phyloP scores from a whole-genome alignment of 2,329 filamentous ascomycete species.

The Didymosphaeria variabile region DNA sequence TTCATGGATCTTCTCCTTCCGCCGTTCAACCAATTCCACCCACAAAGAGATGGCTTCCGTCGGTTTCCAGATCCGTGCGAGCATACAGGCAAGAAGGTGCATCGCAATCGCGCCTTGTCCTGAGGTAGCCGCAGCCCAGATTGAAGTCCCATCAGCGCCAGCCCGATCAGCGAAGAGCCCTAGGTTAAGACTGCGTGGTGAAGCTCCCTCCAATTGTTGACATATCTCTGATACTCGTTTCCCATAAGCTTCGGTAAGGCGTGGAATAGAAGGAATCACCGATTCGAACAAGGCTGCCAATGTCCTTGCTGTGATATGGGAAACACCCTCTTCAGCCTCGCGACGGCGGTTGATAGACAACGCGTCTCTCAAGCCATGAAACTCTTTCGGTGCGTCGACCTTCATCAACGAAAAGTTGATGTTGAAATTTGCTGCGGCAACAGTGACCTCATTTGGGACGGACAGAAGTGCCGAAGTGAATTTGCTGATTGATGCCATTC shows the following conservation, averaged over 20 bases:
- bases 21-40: slow-evolving; percentile 41
- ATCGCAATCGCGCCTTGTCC: slow-evolving; percentile 35
- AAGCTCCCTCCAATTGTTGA: background rate
- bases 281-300: slow-evolving; percentile 24
- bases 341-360: slow-evolving; percentile 15
- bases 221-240: slow-evolving; percentile 22
- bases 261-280: slow-evolving; percentile 15
- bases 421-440: slow-evolving; percentile 23
- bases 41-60: slow-evolving; percentile 46
- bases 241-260: slow-evolving; percentile 21
- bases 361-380: slow-evolving; percentile 4
- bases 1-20: slow-evolving; percentile 19
- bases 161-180: slow-evolving; percentile 20
- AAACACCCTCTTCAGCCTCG: slow-evolving; percentile 20
- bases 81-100: slow-evolving; percentile 52
- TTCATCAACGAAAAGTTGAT: slow-evolving; percentile 28
- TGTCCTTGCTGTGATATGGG: slow-evolving; percentile 21
- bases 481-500: too few species aligned
- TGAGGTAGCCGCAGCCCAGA: slow-evolving; percentile 39
- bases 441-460: background rate
- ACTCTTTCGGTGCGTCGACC: slow-evolving; percentile 23
- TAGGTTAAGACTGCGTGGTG: background rate
- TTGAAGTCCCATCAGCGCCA: slow-evolving; percentile 26
- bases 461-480: too few species aligned
- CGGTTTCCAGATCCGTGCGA: slow-evolving; percentile 42